Conservation (phyloP, 768 basidiomycete genomes). For the Sporobolomyces phaffii region DNA sequence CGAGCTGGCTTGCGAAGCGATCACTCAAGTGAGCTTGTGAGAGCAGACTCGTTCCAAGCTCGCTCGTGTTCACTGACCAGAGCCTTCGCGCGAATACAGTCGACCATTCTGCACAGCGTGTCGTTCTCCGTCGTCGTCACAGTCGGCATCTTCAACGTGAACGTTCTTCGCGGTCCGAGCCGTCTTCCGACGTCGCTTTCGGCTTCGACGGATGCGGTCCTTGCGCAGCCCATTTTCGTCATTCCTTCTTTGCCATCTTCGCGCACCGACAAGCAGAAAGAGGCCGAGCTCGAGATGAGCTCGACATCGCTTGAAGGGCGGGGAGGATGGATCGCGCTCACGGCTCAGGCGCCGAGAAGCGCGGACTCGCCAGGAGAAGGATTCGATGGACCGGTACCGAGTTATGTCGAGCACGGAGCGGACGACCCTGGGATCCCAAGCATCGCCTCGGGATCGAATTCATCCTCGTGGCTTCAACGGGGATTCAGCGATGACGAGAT, state of each 20-base stretch:
- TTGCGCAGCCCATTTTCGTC: not conserved
- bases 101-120: constrained; percentile 74
- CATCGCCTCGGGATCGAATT: not conserved
- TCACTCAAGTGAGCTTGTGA: constrained; percentile 42
- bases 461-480: too few species aligned
- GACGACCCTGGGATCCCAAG: constrained; percentile 7
- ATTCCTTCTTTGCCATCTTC: not conserved
- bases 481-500: not conserved
- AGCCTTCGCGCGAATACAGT: too few species aligned
- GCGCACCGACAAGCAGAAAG: constrained; percentile 31
- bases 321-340: not conserved
- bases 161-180: not conserved
- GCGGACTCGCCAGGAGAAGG: constrained; percentile 10
- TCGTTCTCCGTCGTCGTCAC: constrained; percentile 64
- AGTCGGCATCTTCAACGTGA: constrained; percentile 17
- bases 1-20: constrained; percentile 47
- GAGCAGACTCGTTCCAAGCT: not conserved
- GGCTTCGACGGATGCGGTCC: not conserved
- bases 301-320: too few species aligned
- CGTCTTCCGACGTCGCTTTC: constrained; percentile 9
- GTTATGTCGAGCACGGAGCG: constrained; percentile 27
- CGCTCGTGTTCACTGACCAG: constrained; percentile 57
- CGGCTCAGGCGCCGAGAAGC: not conserved
- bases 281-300: not conserved
- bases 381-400: constrained; percentile 30